These are phyloP conservation scores for Pythium dissimile DNA, from an alignment of 352 stramenopile species.

Conservation along the genomic window DNA sequence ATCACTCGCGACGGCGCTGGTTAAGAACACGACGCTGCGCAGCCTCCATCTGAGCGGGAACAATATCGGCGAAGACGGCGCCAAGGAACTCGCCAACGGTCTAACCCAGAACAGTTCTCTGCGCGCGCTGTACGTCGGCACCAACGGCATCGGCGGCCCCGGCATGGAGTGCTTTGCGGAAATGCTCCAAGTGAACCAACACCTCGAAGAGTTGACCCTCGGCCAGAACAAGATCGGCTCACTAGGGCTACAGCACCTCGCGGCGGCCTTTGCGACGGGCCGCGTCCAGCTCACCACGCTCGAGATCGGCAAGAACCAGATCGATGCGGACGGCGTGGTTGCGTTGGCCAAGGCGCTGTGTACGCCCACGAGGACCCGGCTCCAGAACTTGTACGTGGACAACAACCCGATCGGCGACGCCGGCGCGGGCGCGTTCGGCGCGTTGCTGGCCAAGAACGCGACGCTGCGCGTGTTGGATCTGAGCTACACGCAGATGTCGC, in stretches of 20 bases:
- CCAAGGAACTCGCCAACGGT: conserved; percentile 42
- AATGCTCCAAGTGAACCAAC: conserved; percentile 51
- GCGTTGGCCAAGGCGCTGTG: conserved; percentile 68
- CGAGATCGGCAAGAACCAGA: conserved; percentile 76
- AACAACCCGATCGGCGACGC: conserved; percentile 83
- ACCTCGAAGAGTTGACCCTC: conserved; percentile 67
- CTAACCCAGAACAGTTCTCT: conserved; percentile 50
- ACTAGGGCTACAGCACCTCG: conserved; percentile 52
- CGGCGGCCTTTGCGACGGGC: conserved; percentile 51
- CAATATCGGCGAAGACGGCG: conserved; percentile 78
- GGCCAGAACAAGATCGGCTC: conserved; percentile 76
- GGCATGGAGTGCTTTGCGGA: conserved; percentile 59
- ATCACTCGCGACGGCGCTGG: conserved; percentile 46
- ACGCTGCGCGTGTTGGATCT: conserved; percentile 72
- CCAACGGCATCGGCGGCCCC: conserved; percentile 68
- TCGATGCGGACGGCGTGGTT: conserved; percentile 65
- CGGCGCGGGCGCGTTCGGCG: conserved; percentile 62
- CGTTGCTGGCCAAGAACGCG: conserved; percentile 63
- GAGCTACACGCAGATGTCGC: conserved; percentile 79
- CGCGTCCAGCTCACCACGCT: conserved; percentile 56
- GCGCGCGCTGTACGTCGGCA: conserved; percentile 69
- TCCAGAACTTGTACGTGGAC: conserved; percentile 85
- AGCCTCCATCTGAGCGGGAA: conserved; percentile 80
- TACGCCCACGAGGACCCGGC: conserved; percentile 24
- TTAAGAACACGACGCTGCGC: conserved; percentile 49